A percentile compares a stretch with the other conserved stretches of the same genome.
phyloP scores from a whole-genome alignment of 1,139 yeast genomes.

The Yamadazyma taylorii region DNA sequence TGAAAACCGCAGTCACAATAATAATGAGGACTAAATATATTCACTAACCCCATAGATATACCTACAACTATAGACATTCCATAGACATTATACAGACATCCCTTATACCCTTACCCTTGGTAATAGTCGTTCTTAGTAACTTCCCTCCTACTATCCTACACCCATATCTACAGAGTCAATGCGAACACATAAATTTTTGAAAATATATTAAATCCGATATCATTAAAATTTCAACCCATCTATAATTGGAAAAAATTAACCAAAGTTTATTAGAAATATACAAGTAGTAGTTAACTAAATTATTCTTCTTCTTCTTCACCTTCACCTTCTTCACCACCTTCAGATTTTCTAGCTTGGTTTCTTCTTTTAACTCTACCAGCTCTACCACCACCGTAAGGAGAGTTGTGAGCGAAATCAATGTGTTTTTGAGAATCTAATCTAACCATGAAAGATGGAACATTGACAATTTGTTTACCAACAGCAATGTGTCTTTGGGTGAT shows the following conservation, averaged over 20 bases:
- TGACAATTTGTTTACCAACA: slow-evolving; percentile 99
- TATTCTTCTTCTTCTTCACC: slow-evolving; percentile 59
- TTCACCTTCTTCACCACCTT: slow-evolving; percentile 66
- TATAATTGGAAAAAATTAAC: slow-evolving; percentile 16
- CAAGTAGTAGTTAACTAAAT: slow-evolving; percentile 22
- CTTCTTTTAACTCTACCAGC: slow-evolving; percentile 99
- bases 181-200: no score
- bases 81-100: no score
- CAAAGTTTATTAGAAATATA: slow-evolving; percentile 15
- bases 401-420: slow-evolving; percentile 98
- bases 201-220: slow-evolving; percentile 2
- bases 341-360: slow-evolving; percentile 69
- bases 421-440: slow-evolving; percentile 99
- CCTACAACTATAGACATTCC: no score
- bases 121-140: no score
- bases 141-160: no score
- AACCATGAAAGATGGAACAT: slow-evolving; percentile 98
- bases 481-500: slow-evolving; percentile 99
- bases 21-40: no score
- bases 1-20: not conserved
- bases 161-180: no score
- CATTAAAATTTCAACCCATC: slow-evolving; percentile 7
- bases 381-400: slow-evolving; percentile 99
- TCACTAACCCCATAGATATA: no score
- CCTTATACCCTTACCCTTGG: no score